These are phyloP conservation scores for Beverwykella pulmonaria DNA, from an alignment of 495 filamentous ascomycete species.

Conservation along the genomic window DNA sequence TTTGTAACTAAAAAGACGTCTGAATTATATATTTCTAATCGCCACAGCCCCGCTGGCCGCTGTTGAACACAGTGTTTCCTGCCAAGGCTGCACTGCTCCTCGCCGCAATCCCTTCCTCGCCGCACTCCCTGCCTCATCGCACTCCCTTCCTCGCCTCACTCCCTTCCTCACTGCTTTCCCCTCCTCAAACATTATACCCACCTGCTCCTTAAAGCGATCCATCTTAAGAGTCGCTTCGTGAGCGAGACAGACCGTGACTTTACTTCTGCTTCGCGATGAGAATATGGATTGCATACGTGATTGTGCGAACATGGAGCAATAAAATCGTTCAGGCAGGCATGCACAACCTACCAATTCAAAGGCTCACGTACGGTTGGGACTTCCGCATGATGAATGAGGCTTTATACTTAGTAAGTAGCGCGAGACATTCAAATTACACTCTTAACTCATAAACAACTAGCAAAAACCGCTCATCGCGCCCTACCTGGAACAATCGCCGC, in stretches of 20 bases:
- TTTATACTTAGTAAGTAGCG: not conserved
- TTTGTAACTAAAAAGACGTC: too few species aligned
- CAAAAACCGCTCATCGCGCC: not conserved
- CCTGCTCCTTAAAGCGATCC: not conserved
- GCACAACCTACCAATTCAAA: not conserved
- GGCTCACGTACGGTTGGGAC: slow-evolving; percentile 2
- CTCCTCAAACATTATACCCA: not conserved
- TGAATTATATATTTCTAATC: too few species aligned
- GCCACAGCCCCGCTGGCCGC: too few species aligned
- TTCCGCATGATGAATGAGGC: not conserved
- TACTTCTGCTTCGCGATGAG: not conserved
- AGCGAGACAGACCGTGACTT: not conserved
- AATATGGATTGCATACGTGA: slow-evolving; percentile 4
- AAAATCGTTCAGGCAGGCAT: not conserved
- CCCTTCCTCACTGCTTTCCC: too few species aligned
- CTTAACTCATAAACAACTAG: not conserved
- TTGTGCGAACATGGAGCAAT: slow-evolving; percentile 1
- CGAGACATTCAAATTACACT: not conserved
- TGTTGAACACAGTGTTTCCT: too few species aligned
- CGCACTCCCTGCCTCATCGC: too few species aligned
- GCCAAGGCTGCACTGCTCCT: too few species aligned
- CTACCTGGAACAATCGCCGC: slow-evolving; percentile 5
- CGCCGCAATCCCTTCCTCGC: too few species aligned
- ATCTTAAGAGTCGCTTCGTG: not conserved
- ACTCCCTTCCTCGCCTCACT: too few species aligned